Base-by-base conservation (phyloP, 768 basidiomycete genomes). In the Leccinum ochraceum region DNA sequence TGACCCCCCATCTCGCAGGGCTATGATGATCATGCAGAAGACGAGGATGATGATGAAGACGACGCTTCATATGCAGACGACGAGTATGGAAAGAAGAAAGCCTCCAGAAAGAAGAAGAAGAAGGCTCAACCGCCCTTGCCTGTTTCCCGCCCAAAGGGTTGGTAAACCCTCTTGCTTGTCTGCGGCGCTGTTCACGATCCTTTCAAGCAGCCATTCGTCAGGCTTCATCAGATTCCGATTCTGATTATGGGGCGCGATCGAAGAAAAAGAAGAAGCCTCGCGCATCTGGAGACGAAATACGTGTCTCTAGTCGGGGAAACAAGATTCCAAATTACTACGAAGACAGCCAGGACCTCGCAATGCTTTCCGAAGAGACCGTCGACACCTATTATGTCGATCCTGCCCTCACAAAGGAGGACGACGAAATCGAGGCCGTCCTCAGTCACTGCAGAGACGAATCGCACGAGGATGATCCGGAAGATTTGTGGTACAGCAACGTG, bases 371-470 rank as follows among this genome's bases (percentile, higher is more conserved):
- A 51, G 86, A 86, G 28, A 77, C 75, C 32, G 80, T 79, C 26
- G 78, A 81, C 50, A 80, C 76, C 13, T 86, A 85, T 69, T 85
- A 82, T 62, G 79, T 77, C 48, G 86, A 85, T 62, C 82, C 82
- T 51, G 69, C 74, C 6, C 80, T 81, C 58, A 80, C 81, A 64
- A 74, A 78, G 58, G 83, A 86, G 69, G 89, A 92, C 60, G 90
- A 95, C 64, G 94, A 94, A 73, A 96, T 99, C 51, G 97, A 99
- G 76, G 86, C 86, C 42, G 94, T 99, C 44, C 83, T 96, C 44
- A 86, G 84, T 34, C 95, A 98, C 71, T 83, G 82, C 72, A 84
- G 96, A 66, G 91, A 97, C 64, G 94, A 95, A 69, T 88, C 88
- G 16, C 83, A 83, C 58, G 86, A 88, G 71, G 77, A 83, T 24